Conservation (phyloP, 2,329 filamentous ascomycete species). For the Dactylellina parvicollis region DNA sequence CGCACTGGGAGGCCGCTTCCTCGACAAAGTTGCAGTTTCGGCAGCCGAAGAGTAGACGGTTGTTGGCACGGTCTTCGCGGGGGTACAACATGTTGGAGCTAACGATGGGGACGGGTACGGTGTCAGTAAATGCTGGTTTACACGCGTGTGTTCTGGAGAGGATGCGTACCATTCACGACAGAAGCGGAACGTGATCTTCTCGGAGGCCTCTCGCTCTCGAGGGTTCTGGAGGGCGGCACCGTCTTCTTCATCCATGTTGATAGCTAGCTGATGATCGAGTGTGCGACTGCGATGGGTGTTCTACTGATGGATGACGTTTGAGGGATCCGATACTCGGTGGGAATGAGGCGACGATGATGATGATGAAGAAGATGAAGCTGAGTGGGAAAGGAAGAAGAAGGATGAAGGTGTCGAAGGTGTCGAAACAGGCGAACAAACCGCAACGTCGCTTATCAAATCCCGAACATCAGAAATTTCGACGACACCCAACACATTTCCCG, state of each 20-base stretch:
- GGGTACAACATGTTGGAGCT: constrained; percentile 98
- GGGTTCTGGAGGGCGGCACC: constrained; percentile 47
- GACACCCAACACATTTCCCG: constrained; percentile 33
- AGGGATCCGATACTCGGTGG: neutral
- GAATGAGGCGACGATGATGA: neutral
- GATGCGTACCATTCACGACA: constrained; percentile 85
- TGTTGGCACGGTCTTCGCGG: constrained; percentile 85
- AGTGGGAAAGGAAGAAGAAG: neutral
- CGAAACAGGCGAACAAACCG: neutral
- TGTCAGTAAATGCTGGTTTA: constrained; percentile 44
- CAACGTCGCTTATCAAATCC: constrained; percentile 39
- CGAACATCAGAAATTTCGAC: constrained; percentile 48
- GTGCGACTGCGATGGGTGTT: no score
- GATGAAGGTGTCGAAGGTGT: neutral
- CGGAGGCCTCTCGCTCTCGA: constrained; percentile 59
- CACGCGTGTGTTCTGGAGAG: neutral
- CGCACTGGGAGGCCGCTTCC: constrained; percentile 84
- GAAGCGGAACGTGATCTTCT: constrained; percentile 96
- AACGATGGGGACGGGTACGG: neutral
- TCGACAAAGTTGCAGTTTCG: constrained; percentile 94
- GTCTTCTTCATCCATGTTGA: constrained; percentile 44
- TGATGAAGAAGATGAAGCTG: neutral
- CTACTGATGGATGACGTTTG: no score
- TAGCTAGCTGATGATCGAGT: neutral
- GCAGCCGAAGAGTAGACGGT: constrained; percentile 92